These are phyloP conservation scores for Danielia reshetovae DNA, from an alignment of 805 yeast genomes.

Conservation along the genomic window DNA sequence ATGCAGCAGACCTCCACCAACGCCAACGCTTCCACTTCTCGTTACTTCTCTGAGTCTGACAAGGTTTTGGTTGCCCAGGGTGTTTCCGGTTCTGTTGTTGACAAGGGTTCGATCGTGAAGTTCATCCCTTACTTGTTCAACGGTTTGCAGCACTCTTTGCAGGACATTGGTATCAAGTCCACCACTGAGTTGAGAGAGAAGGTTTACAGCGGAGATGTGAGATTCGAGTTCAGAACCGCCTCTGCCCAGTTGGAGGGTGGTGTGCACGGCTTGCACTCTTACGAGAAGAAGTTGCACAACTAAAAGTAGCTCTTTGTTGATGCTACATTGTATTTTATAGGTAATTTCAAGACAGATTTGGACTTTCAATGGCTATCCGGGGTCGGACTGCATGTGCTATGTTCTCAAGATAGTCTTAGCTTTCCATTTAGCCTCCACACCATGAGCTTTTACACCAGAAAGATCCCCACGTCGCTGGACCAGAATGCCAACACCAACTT, in stretches of 20 bases:
- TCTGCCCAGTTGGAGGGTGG: slow-evolving; percentile 99
- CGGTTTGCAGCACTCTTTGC: slow-evolving; percentile 98
- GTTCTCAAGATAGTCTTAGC: too few species aligned
- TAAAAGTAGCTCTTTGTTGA: slow-evolving; percentile 27
- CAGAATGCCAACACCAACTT: slow-evolving; percentile 42
- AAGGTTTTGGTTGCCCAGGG: slow-evolving; percentile 98
- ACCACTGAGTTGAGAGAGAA: slow-evolving; percentile 57
- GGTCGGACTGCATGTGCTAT: too few species aligned
- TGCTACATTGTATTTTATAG: too few species aligned
- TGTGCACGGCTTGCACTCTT: slow-evolving; percentile 91
- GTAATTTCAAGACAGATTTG: too few species aligned
- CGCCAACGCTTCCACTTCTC: slow-evolving; percentile 96
- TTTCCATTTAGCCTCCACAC: too few species aligned
- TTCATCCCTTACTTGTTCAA: slow-evolving; percentile 90
- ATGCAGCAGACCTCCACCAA: slow-evolving; percentile 86
- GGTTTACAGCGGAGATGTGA: slow-evolving; percentile 65
- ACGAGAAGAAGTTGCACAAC: slow-evolving; percentile 95
- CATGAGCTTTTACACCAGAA: background rate
- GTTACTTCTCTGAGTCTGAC: slow-evolving; percentile 96
- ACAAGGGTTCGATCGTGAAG: slow-evolving; percentile 92
- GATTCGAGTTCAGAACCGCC: slow-evolving; percentile 97
- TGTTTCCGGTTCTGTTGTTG: slow-evolving; percentile 94
- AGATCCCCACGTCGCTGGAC: background rate
- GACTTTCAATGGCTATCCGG: too few species aligned
- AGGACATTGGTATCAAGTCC: slow-evolving; percentile 88